Base-by-base conservation (phyloP, 2,329 filamentous ascomycete species). In the Aspergillus piperis region DNA sequence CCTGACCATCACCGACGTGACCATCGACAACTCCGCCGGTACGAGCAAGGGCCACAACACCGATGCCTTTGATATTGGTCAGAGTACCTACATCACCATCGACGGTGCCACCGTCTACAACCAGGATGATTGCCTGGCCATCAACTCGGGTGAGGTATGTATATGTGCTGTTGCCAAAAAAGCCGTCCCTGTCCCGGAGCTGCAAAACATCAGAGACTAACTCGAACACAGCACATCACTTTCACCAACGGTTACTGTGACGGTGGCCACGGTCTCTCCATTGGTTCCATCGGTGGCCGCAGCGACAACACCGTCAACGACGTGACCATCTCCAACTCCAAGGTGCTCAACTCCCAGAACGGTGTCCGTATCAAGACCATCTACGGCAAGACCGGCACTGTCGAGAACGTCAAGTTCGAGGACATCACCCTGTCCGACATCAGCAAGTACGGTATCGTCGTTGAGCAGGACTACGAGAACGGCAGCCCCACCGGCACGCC, bases 71-170 rank as follows among this genome's bases (percentile, higher is more conserved):
- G 84, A 87, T 59, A 79, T 87, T 52, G 81, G 82, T 53, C 75
- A 71, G 38, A 84, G 80, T 38, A 76, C 69, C 21, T 77, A 77
- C 42, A 77, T 87, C 23, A 79, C 76, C 60, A 86, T 87, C 62
- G 77, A 76, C 17, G 81, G 80, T 39, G 82, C 83, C 42, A 78
- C 76, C 36, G 78, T 87, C 57, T 80, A 84, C 70, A 87, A 87
- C 77, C 85, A 87, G 73, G 85, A 87, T 60, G 85, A 87, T 68
- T 87, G 85, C 65, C 76, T 87, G 7, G 84, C 85, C 25, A 70
- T 84, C 62, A 87, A 86, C 75, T 84, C 82, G 2, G 82, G 81
- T 25, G 65, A 69, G 44, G 70, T 73, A 61, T 30, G 64, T 55
- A 10, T 8, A 17, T n/a, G 15, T 27, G 2, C 11, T 30, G 27